Base-by-base conservation (phyloP, 2,329 filamentous ascomycete genomes). In the Cladosporium colombiae region DNA sequence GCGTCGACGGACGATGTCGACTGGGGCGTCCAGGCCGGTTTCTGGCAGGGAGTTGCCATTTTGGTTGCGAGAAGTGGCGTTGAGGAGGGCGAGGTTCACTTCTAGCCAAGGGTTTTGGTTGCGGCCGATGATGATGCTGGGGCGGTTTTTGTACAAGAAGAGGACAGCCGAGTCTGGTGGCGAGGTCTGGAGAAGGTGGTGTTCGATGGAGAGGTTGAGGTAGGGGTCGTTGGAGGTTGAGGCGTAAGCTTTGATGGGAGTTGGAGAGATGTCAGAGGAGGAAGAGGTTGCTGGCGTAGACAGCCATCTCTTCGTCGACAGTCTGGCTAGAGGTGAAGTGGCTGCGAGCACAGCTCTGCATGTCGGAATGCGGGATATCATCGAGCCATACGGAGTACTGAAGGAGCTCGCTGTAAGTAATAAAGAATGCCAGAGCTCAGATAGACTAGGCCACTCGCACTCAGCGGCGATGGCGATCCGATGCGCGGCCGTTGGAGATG, bases 81-180 rank as follows among this genome's bases (percentile, higher is more conserved):
- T 73, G 10, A 96, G 81, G 1, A 87, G 82, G 46, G 80, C 80
- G 10, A 97, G 84, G 75, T 96, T 91, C 68, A 92, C 88, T 81
- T 99, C 95, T 10, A 92, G 84, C 95, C 94, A 99, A 63, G 95
- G 95, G 77, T 99, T 99, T 81, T 99, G 95, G 77, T 99, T 99
- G 67, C 95, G 89, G 52, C 95, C 95, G 71, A 99, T 89, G 75
- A 99, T 89, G 67, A 99, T 85, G 76, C 91, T 93, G 0, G 94
- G 93, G 44, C 87, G 80, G 79, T 99, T 98, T 73, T 88, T 86
- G 81, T 98, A 99, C 60, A 97, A 85, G 65, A 98, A 91, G 1
- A 98, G 86, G 60, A 98, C 79, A 16, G 86, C 89, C 14, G 92
- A 92, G 67, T 90, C 86, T 7, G 87, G 82, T 1, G 89, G 86